Conservation (phyloP, 805 yeast species). For the Saccharomyces paradoxus region DNA sequence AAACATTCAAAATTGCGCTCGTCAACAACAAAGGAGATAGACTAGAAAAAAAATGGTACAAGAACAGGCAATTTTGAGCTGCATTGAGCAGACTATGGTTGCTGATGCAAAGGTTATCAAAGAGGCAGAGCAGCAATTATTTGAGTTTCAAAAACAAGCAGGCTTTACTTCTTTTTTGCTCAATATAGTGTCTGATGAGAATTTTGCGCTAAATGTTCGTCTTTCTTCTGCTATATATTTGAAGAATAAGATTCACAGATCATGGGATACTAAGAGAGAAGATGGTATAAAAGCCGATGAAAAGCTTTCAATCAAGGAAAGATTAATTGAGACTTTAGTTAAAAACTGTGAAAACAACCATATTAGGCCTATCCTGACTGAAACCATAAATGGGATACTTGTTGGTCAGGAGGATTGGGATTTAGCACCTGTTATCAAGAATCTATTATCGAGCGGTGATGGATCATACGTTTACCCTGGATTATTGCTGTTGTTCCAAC, state of each 20-base stretch:
- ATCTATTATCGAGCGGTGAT: slow-evolving; percentile 32
- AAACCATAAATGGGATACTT: slow-evolving; percentile 48
- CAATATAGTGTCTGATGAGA: slow-evolving; percentile 40
- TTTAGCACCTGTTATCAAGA: slow-evolving; percentile 28
- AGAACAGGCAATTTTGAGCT: slow-evolving; percentile 40
- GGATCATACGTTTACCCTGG: slow-evolving; percentile 44
- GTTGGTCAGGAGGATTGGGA: slow-evolving; percentile 36
- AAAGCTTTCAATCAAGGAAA: slow-evolving; percentile 46
- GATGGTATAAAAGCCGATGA: slow-evolving; percentile 38
- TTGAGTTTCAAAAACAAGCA: slow-evolving; percentile 44
- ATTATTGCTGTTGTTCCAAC: slow-evolving; percentile 46
- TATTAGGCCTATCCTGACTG: slow-evolving; percentile 49
- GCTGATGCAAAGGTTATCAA: slow-evolving; percentile 43
- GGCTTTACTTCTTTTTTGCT: slow-evolving; percentile 52
- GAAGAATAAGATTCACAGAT: slow-evolving; percentile 51
- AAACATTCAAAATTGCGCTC: not conserved
- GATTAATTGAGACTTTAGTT: slow-evolving; percentile 46
- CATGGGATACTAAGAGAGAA: slow-evolving; percentile 39
- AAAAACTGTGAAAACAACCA: slow-evolving; percentile 34
- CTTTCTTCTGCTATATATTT: slow-evolving; percentile 61
- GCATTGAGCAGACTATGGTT: slow-evolving; percentile 48
- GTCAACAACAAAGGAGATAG: not conserved
- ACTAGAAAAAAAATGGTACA: slow-evolving; percentile 29
- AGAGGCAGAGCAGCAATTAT: slow-evolving; percentile 45
- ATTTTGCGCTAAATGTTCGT: slow-evolving; percentile 37